phyloP scores from a whole-genome alignment of 2,329 filamentous ascomycete species.

The Raffaelea ambrosiae region DNA sequence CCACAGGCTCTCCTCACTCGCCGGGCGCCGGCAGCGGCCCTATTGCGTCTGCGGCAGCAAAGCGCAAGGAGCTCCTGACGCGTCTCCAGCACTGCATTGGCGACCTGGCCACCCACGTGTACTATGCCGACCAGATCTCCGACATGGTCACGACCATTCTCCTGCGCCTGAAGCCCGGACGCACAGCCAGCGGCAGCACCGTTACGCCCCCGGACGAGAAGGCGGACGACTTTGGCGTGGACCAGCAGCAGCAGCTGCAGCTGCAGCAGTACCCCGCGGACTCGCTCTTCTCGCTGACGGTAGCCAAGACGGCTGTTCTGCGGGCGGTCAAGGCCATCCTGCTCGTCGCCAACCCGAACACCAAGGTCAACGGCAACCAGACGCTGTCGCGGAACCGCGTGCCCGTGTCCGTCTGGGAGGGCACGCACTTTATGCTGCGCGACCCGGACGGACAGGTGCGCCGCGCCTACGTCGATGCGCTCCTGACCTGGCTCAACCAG shows the following conservation, averaged over 20 bases:
- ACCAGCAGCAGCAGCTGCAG: slow-evolving; percentile 41
- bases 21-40: slow-evolving; percentile 20
- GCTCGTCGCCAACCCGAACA: slow-evolving; percentile 65
- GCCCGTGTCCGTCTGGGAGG: slow-evolving; percentile 82
- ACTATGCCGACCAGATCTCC: slow-evolving; percentile 91
- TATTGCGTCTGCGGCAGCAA: slow-evolving; percentile 25
- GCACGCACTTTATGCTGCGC: slow-evolving; percentile 86
- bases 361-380: slow-evolving; percentile 47
- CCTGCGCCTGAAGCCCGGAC: slow-evolving; percentile 62
- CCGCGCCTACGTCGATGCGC: slow-evolving; percentile 74
- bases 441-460: slow-evolving; percentile 72
- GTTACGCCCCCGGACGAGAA: slow-evolving; percentile 35
- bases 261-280: slow-evolving; percentile 30
- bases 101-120: slow-evolving; percentile 87
- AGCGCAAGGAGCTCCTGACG: slow-evolving; percentile 57
- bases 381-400: slow-evolving; percentile 66
- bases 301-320: slow-evolving; percentile 58
- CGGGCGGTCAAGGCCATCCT: slow-evolving; percentile 76
- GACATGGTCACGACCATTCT: slow-evolving; percentile 87
- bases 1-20: not conserved
- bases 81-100: slow-evolving; percentile 77
- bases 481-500: slow-evolving; percentile 76
- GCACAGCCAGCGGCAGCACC: slow-evolving; percentile 5
- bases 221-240: slow-evolving; percentile 36
- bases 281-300: slow-evolving; percentile 42